Evolutionary conservation across 441 rosid species (phyloP).

Genomic region (Syzygium malaccense): DNA sequence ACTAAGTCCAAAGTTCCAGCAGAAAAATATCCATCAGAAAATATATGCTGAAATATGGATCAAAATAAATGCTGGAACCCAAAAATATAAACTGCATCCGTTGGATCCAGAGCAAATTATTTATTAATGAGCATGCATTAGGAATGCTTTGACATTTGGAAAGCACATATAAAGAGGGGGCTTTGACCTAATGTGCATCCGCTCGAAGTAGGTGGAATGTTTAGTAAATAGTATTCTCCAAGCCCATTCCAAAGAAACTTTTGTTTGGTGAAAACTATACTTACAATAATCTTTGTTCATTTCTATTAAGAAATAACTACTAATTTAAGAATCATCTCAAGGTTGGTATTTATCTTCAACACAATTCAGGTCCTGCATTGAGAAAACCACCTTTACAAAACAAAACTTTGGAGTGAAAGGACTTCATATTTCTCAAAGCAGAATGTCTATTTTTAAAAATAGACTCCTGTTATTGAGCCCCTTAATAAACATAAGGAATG

Average conservation of each 20-base stretch:
- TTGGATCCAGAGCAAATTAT: background rate
- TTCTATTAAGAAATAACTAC: no score
- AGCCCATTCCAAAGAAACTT: background rate
- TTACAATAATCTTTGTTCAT: background rate
- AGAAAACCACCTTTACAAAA: background rate
- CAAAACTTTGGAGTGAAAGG: background rate
- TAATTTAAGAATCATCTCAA: background rate
- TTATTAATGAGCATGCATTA: background rate
- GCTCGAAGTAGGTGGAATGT: background rate
- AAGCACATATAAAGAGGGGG: background rate
- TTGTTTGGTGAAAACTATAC: background rate
- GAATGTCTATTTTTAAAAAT: background rate
- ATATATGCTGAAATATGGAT: background rate
- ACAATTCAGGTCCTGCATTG: background rate
- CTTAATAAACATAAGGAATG: background rate
- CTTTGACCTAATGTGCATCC: background rate
- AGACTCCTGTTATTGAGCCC: background rate
- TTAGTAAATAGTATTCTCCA: background rate
- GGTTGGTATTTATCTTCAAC: background rate
- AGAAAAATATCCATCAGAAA: background rate
- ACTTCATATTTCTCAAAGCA: background rate
- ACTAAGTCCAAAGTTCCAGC: background rate
- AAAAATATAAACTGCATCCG: background rate
- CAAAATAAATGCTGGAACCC: background rate
- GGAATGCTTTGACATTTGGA: background rate